Evolutionary conservation across 23 red algal species (phyloP).

Genomic region (Pyropia yezoensis): DNA sequence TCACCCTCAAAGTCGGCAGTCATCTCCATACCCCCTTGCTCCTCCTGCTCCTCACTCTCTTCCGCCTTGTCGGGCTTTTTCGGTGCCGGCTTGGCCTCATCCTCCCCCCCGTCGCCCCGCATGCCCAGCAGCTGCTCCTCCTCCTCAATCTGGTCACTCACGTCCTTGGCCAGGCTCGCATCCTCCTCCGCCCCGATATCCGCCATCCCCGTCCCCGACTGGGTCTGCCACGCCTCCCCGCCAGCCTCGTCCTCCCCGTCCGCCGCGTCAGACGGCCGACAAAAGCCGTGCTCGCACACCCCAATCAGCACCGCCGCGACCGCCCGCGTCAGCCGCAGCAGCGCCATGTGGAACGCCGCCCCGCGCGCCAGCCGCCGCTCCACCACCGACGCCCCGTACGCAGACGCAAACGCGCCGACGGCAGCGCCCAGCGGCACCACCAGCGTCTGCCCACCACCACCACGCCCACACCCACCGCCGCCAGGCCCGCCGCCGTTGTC

Average conservation of each 20-base stretch:
- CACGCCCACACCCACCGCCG: background rate
- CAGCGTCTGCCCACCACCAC: background rate
- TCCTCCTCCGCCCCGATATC: conserved; percentile 49
- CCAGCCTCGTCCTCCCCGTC: conserved; percentile 6
- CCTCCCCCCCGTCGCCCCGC: conserved; percentile 9
- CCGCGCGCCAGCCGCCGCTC: conserved; percentile 8
- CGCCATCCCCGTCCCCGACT: conserved; percentile 55
- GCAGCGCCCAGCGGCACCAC: conserved; percentile 5
- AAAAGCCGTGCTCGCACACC: conserved; percentile 56
- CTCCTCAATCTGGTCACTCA: conserved; percentile 71
- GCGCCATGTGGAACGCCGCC: conserved; percentile 6
- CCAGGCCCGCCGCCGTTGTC: too few species aligned
- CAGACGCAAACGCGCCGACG: conserved; percentile 7
- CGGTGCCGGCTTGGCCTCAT: background rate
- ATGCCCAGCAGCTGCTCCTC: conserved; percentile 61
- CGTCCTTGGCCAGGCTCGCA: conserved; percentile 46
- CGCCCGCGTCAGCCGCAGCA: conserved; percentile 26
- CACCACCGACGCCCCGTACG: conserved; percentile 15
- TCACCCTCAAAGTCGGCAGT: conserved; percentile 54
- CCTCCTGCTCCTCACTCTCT: conserved; percentile 5
- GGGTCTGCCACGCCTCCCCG: conserved; percentile 3
- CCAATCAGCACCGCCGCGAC: conserved; percentile 41
- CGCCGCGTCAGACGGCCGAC: conserved; percentile 14
- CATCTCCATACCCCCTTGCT: conserved; percentile 51
- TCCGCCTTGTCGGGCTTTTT: conserved; percentile 6